Conservation (phyloP, 208 protist species). For the Eutreptiella sp. region DNA sequence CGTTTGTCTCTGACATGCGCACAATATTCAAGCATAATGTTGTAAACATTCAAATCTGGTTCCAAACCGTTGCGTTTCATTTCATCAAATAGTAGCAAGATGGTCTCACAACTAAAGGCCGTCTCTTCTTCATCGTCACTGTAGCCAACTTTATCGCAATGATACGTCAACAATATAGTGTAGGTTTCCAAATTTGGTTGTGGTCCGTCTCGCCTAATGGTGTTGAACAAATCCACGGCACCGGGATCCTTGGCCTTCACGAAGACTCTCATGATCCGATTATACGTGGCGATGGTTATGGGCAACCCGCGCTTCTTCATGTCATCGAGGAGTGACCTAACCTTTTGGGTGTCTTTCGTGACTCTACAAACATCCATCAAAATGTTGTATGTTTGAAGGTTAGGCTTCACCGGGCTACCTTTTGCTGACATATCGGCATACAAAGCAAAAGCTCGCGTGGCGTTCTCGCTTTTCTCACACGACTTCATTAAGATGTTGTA, state of each 20-base stretch:
- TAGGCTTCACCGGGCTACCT: slow-evolving; percentile 40
- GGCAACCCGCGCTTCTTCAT: slow-evolving; percentile 31
- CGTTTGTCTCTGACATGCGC: slow-evolving; percentile 32
- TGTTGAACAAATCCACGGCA: slow-evolving; percentile 51
- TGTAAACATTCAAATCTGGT: slow-evolving; percentile 49
- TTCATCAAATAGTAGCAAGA: slow-evolving; percentile 52
- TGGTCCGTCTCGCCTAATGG: slow-evolving; percentile 25
- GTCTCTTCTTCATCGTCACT: slow-evolving; percentile 37
- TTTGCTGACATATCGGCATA: slow-evolving; percentile 10
- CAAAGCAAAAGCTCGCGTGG: background rate
- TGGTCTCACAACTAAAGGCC: too few relatives aligned
- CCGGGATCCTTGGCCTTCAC: slow-evolving; percentile 40
- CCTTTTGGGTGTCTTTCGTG: too few relatives aligned
- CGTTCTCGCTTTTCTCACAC: background rate
- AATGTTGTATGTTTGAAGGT: slow-evolving; percentile 66
- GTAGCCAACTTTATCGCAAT: slow-evolving; percentile 56
- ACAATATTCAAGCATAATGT: slow-evolving; percentile 56
- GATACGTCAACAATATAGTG: slow-evolving; percentile 38
- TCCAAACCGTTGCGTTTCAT: slow-evolving; percentile 57
- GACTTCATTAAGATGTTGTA: slow-evolving; percentile 28
- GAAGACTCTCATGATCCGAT: slow-evolving; percentile 51
- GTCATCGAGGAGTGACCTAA: slow-evolving; percentile 37
- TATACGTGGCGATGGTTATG: slow-evolving; percentile 43
- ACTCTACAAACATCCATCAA: too few relatives aligned
- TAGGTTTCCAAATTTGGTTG: background rate